phyloP scores from a whole-genome alignment of 257 asterid genomes.

The Perilla frutescens region DNA sequence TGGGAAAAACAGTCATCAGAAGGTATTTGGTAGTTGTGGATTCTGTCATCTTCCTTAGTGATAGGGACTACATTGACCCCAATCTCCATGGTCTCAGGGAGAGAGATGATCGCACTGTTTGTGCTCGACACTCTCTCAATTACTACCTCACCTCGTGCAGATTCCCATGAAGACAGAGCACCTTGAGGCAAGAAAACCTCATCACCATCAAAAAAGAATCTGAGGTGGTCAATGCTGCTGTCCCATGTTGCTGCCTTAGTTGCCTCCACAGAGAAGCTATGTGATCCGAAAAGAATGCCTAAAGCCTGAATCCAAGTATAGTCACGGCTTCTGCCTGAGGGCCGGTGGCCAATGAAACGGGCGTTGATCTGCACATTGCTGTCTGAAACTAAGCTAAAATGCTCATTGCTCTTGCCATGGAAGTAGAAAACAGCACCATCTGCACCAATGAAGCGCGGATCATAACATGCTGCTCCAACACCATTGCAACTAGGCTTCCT shows the following conservation, averaged over 20 bases:
- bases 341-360: constrained; percentile 68
- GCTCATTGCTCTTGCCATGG: constrained; percentile 58
- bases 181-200: constrained; percentile 41
- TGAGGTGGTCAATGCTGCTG: constrained; percentile 50
- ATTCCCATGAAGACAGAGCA: constrained; percentile 40
- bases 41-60: constrained; percentile 60
- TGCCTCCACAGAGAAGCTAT: constrained; percentile 57
- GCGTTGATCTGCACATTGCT: constrained; percentile 65
- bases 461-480: constrained; percentile 69
- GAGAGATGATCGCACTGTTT: constrained; percentile 43
- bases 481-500: constrained; percentile 63
- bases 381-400: constrained; percentile 62
- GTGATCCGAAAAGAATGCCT: constrained; percentile 50
- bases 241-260: constrained; percentile 58
- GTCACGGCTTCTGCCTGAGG: constrained; percentile 58
- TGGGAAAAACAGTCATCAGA: constrained; percentile 62
- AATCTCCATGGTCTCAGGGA: constrained; percentile 50
- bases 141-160: constrained; percentile 26
- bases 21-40: constrained; percentile 63
- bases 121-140: constrained; percentile 48
- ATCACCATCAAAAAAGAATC: constrained; percentile 40
- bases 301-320: constrained; percentile 74
- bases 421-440: constrained; percentile 75
- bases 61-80: constrained; percentile 58
- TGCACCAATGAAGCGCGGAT: constrained; percentile 74